Evolutionary conservation across 202 grass and related monocot genomes (phyloP), one percentile per base, ranked within the genome.

Genomic region (Bolboschoenoplectus hybrid): DNA sequence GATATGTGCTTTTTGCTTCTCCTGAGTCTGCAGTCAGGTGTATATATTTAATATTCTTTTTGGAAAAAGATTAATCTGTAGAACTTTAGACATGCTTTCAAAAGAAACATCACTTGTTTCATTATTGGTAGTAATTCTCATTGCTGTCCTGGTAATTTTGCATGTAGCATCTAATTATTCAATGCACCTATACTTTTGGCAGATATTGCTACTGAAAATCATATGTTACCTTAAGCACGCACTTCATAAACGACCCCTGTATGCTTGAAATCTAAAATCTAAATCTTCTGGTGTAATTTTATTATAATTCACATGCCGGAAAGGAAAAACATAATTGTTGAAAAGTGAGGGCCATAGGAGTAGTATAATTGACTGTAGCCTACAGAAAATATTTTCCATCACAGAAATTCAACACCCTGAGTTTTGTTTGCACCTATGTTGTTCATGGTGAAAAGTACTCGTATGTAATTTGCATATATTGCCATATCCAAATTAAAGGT

Each of bases 1-100:
- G 90, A 32, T 98, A 98, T 90, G 93, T 94, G 43, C 91, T 95
- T 87, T 98, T 92, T 89, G 83, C 56, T 82, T 89, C 93, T 90
- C 91, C 93, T 41, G 93, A 98, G 41, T 98, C 90, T 89, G 96
- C 93, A 71, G 84, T 94, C 55, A 92, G 96, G 96, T 98, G 92
- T 89, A 65, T 77, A 53, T 57, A 35, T 64, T 70, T 69, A 26
- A 47, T 68, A 26, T 26, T 26, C 26, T 26, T 26, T 26, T 76
- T 40, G 17, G 16, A 38, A 39, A 53, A 58, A 80, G n/a, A 13
- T 55, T 57, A 80, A 82, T 17, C 1, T 26, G 62, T 87, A 71
- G 16, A 71, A 71, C 17, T 19, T 71, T 71, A 46, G 68, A 46
- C 17, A 71, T 71, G 17, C 16, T 71, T 71, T 71, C 7, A 71